These are phyloP conservation scores for rapeseed (Brassica napus) DNA, from an alignment of 345 rosid species.

Conservation along the genomic window Da-Ae NC_063444.1:46769001-46769500, in stretches of 20 bases:
- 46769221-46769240: slow-evolving; percentile 22
- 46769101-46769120: not conserved
- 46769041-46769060: too few relatives aligned
- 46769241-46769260: slow-evolving; percentile 62
- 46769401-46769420: not conserved
- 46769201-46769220: not conserved
- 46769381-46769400: not conserved
- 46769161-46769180: too few relatives aligned
- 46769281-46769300: slow-evolving; percentile 39
- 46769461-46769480: too few relatives aligned
- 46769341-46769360: slow-evolving; percentile 40
- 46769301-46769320: slow-evolving; percentile 47
- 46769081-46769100: too few relatives aligned
- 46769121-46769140: not conserved
- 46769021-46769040: too few relatives aligned
- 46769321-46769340: slow-evolving; percentile 43
- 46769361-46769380: slow-evolving; percentile 28
- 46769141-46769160: not conserved
- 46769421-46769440: too few relatives aligned
- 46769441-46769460: too few relatives aligned
- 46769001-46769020: too few relatives aligned
- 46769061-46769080: too few relatives aligned
- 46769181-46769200: too few relatives aligned
- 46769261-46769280: slow-evolving; percentile 64
- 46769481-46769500: too few relatives aligned